Conservation (phyloP, 2,329 filamentous ascomycete species). For the Calonectria ilicicola region DNA sequence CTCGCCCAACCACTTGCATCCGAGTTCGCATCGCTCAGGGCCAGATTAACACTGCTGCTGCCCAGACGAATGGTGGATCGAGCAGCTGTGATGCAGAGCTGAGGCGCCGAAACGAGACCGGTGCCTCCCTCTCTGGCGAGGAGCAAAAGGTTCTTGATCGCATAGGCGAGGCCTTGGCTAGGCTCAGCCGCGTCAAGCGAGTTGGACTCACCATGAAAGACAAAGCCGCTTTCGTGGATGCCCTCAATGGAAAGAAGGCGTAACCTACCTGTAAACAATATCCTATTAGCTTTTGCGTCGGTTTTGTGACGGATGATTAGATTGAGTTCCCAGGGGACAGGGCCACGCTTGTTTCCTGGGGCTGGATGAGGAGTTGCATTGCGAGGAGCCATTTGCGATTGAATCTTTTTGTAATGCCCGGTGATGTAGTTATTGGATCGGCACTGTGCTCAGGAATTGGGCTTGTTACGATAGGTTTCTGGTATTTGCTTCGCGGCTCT, state of each 20-base stretch:
- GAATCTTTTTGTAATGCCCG: slow-evolving; percentile 25
- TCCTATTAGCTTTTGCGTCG: background rate
- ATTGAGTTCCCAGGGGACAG: background rate
- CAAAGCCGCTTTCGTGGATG: slow-evolving; percentile 84
- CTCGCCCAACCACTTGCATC: slow-evolving; percentile 88
- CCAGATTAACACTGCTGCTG: slow-evolving; percentile 65
- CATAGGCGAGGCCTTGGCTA: slow-evolving; percentile 87
- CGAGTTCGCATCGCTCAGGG: slow-evolving; percentile 89
- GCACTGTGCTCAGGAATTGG: background rate
- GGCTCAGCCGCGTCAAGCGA: slow-evolving; percentile 87
- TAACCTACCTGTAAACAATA: slow-evolving; percentile 32
- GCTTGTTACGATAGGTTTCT: background rate
- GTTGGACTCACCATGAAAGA: slow-evolving; percentile 87
- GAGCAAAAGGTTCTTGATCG: slow-evolving; percentile 81
- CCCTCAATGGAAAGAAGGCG: slow-evolving; percentile 63
- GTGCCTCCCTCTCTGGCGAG: slow-evolving; percentile 57
- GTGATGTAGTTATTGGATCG: slow-evolving; percentile 25
- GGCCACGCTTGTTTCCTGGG: slow-evolving; percentile 4
- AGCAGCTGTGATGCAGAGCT: slow-evolving; percentile 43
- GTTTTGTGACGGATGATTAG: slow-evolving; percentile 10
- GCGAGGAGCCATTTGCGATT: slow-evolving; percentile 37
- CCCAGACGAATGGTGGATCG: slow-evolving; percentile 50
- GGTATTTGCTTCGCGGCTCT: background rate
- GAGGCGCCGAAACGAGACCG: slow-evolving; percentile 41
- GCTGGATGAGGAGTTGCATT: slow-evolving; percentile 35